Evolutionary conservation across 2,329 filamentous ascomycete species (phyloP).

Genomic region (Fusarium sp.): DNA sequence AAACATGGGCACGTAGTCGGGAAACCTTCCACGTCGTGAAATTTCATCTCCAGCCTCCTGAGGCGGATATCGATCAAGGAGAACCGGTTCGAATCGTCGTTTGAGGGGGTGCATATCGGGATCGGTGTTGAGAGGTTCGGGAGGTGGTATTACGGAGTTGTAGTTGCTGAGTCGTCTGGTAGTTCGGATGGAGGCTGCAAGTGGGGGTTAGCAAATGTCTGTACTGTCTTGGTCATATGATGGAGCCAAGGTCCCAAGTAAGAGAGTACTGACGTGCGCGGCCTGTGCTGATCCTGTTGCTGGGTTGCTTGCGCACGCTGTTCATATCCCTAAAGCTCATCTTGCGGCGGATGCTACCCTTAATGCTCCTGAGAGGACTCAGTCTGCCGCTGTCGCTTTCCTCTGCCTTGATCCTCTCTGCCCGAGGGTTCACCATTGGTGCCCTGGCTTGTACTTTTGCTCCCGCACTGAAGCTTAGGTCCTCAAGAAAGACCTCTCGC

Average conservation of each 20-base stretch:
- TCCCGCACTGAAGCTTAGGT: slow-evolving; percentile 89
- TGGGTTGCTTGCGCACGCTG: slow-evolving; percentile 89
- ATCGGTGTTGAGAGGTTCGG: slow-evolving; percentile 88
- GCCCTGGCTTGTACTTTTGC: slow-evolving; percentile 78
- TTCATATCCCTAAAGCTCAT: slow-evolving; percentile 96
- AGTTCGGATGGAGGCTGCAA: slow-evolving; percentile 74
- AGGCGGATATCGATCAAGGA: slow-evolving; percentile 93
- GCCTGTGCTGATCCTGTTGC: slow-evolving; percentile 70
- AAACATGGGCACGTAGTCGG: slow-evolving; percentile 99
- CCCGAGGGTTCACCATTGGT: slow-evolving; percentile 80
- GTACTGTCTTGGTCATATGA: not conserved
- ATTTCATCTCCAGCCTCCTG: slow-evolving; percentile 84
- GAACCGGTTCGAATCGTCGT: slow-evolving; percentile 93
- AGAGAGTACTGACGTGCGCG: slow-evolving; percentile 49
- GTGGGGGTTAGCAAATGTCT: slow-evolving; percentile 47
- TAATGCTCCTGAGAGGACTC: slow-evolving; percentile 69
- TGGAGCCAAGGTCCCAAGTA: not conserved
- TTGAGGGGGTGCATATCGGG: slow-evolving; percentile 97
- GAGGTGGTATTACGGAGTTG: slow-evolving; percentile 95
- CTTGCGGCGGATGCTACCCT: slow-evolving; percentile 91
- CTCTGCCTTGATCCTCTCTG: slow-evolving; percentile 84
- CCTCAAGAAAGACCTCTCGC: slow-evolving; percentile 91
- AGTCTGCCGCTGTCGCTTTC: slow-evolving; percentile 69
- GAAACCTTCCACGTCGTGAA: slow-evolving; percentile 85
- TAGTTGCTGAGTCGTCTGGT: slow-evolving; percentile 94